Evolutionary conservation across 176 grass and related monocot genomes (phyloP).

Genomic region (Eragrostis curvula): DNA sequence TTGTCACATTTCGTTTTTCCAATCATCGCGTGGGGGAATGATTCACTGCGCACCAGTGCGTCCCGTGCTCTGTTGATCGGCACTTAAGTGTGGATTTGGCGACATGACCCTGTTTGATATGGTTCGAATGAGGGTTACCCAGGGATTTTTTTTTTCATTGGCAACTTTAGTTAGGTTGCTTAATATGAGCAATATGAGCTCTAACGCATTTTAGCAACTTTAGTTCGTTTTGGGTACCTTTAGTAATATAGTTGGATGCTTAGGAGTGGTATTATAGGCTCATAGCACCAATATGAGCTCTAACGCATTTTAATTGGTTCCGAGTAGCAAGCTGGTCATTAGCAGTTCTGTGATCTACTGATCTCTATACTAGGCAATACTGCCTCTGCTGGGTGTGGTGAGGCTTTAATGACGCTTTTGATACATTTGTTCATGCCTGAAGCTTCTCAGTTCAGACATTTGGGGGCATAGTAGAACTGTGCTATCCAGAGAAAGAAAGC

Average conservation of each 20-base stretch:
- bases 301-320: not conserved
- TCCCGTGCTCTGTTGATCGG: not conserved
- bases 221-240: not conserved
- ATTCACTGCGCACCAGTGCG: not conserved
- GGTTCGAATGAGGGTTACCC: slow-evolving; percentile 11
- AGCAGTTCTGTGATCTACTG: not conserved
- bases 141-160: slow-evolving; percentile 19
- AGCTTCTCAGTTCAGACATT: not conserved
- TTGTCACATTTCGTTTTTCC: slow-evolving; percentile 1
- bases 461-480: not conserved
- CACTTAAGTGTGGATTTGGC: slow-evolving; percentile 25
- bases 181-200: not conserved
- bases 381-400: not conserved
- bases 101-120: slow-evolving; percentile 8
- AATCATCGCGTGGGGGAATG: not conserved
- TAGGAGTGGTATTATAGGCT: not conserved
- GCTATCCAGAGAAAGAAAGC: not conserved
- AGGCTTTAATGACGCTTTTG: not conserved
- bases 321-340: not conserved
- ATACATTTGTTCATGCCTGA: not conserved
- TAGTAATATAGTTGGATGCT: not conserved
- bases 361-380: not conserved
- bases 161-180: not conserved
- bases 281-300: not conserved
- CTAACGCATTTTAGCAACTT: not conserved